Conservation (phyloP, 1,139 yeast species). For the Candida neerlandica region DNA sequence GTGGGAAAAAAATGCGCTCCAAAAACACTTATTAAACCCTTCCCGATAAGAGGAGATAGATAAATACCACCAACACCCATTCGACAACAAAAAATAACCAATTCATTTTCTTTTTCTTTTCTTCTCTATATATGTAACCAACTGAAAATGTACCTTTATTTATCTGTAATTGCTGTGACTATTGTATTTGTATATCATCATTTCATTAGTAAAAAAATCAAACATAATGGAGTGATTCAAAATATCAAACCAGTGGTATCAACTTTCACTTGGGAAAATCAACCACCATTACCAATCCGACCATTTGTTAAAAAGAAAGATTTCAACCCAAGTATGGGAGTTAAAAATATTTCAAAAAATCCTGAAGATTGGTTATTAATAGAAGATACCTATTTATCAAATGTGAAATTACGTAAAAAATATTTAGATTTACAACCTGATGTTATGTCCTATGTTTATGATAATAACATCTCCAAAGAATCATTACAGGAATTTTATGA, state of each 20-base stretch:
- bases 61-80: not conserved
- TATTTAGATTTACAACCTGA: constrained; percentile 22
- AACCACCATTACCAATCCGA: constrained; percentile 54
- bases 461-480: constrained; percentile 20
- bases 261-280: constrained; percentile 49
- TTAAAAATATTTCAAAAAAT: constrained; percentile 30
- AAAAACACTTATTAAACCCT: not conserved
- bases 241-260: constrained; percentile 19
- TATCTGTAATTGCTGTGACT: not conserved
- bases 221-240: constrained; percentile 2
- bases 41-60: not conserved
- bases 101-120: not conserved
- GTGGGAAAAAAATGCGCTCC: not conserved
- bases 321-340: constrained; percentile 43
- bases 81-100: not conserved
- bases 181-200: not conserved
- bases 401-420: constrained; percentile 24
- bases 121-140: not conserved
- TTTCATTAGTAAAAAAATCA: not conserved
- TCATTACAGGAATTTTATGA: constrained; percentile 41
- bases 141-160: not conserved
- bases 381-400: constrained; percentile 36
- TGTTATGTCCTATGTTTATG: constrained; percentile 26
- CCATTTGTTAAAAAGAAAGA: constrained; percentile 47
- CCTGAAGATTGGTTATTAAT: constrained; percentile 43